Evolutionary conservation across 371 early-diverging fungal species (phyloP), one percentile per base, ranked within the genome.

Genomic region (Zopfochytrium polystomum): DNA sequence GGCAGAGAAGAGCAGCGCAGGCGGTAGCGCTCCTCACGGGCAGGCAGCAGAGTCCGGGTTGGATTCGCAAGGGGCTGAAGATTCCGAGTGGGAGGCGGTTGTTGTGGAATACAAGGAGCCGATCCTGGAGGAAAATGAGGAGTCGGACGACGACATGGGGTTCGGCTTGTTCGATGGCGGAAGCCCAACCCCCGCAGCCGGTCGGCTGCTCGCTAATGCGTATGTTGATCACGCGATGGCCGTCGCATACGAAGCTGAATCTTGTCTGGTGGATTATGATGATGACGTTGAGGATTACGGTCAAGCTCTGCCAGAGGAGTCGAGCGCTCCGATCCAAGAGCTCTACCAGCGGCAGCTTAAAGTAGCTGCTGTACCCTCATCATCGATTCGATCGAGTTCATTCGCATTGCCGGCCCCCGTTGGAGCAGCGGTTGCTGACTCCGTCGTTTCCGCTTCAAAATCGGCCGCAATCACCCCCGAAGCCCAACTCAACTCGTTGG

Each of bases 261-360:
- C n/a, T n/a, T n/a, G n/a, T n/a, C n/a, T n/a, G n/a, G n/a, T n/a
- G n/a, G n/a, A n/a, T n/a, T n/a, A n/a, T n/a, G n/a, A n/a, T n/a
- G n/a, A n/a, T n/a, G n/a, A n/a, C n/a, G n/a, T n/a, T n/a, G n/a
- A n/a, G n/a, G n/a, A n/a, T n/a, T n/a, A n/a, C n/a, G n/a, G n/a
- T n/a, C n/a, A n/a, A n/a, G n/a, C n/a, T n/a, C n/a, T n/a, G 38
- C 38, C 18, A 38, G 38, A 38, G 38, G 38, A 38, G 38, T 38
- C 38, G 18, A 18, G 18, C 11, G 11, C 18, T 38, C 11, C 38
- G 38, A 38, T 18, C 38, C 11, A 38, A 38, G 11, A 7, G 38
- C 11, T 38, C 11, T 38, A 11, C 18, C 11, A 38, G 38, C 11
- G n/a, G n/a, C n/a, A n/a, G n/a, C n/a, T n/a, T n/a, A n/a, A n/a